Percentiles rank a stretch among this genome's conserved stretches.
Evolutionary conservation across 441 rosid genomes (phyloP).

Genomic region (Populus hybrid): DNA sequence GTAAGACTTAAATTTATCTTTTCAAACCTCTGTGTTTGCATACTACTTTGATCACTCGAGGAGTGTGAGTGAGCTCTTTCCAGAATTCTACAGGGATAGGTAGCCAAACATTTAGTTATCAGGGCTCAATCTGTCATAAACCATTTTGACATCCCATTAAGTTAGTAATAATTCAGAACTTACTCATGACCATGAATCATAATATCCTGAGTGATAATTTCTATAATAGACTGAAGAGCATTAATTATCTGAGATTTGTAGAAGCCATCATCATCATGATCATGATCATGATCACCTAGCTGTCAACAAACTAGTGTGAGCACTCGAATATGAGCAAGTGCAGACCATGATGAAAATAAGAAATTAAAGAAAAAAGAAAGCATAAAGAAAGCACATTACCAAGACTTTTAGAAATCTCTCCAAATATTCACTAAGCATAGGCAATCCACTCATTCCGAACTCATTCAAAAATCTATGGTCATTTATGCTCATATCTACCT

Average conservation of each 20-base stretch:
- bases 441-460: slow-evolving; percentile 76
- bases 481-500: slow-evolving; percentile 49
- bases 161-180: slow-evolving; percentile 35
- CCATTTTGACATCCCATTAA: not conserved
- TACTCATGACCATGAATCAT: slow-evolving; percentile 75
- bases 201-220: slow-evolving; percentile 72
- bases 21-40: slow-evolving; percentile 74
- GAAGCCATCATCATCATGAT: slow-evolving; percentile 26
- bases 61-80: slow-evolving; percentile 39
- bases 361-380: slow-evolving; percentile 7
- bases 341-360: slow-evolving; percentile 2
- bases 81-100: slow-evolving; percentile 45
- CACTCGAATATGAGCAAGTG: slow-evolving; percentile 14
- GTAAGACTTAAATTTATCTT: slow-evolving; percentile 45
- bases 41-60: slow-evolving; percentile 23
- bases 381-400: slow-evolving; percentile 43
- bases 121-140: slow-evolving; percentile 12
- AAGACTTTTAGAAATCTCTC: slow-evolving; percentile 71
- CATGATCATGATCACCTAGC: slow-evolving; percentile 42
- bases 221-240: slow-evolving; percentile 91
- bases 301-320: slow-evolving; percentile 38
- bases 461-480: slow-evolving; percentile 48
- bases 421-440: slow-evolving; percentile 68
- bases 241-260: slow-evolving; percentile 75
- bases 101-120: slow-evolving; percentile 8